These are phyloP conservation scores for Diddensiella caesifluorescens DNA, from an alignment of 805 yeast species.

Conservation along the genomic window DNA sequence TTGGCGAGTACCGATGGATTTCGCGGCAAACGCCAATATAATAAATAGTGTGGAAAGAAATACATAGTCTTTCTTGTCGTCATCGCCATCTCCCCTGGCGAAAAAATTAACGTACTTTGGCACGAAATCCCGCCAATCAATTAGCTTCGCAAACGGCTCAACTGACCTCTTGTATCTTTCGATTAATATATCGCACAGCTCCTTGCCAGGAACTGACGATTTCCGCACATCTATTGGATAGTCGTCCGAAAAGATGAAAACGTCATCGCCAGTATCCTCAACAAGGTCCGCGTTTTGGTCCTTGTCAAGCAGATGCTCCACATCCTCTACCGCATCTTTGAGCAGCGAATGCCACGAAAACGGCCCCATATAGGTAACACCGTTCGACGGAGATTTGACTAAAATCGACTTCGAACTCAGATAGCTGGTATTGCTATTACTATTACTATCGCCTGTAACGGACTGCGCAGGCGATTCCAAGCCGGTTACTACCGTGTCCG, in stretches of 20 bases:
- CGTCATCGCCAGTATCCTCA: background rate
- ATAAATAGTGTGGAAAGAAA: background rate
- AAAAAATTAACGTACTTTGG: background rate
- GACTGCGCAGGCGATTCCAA: background rate
- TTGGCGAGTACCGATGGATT: background rate
- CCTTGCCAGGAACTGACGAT: background rate
- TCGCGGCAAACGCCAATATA: background rate
- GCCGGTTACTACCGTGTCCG: background rate
- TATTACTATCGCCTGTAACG: background rate
- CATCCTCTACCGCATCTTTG: background rate
- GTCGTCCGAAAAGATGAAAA: background rate
- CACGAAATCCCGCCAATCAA: background rate
- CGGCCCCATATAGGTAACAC: background rate
- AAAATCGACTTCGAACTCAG: slow-evolving; percentile 1
- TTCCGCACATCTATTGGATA: no score
- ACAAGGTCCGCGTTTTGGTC: background rate
- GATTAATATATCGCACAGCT: slow-evolving; percentile 1
- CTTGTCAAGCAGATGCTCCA: background rate
- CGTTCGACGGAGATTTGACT: background rate
- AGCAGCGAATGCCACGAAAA: slow-evolving; percentile 1
- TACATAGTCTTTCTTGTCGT: background rate
- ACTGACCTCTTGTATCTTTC: background rate
- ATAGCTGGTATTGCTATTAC: background rate
- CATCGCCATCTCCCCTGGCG: background rate
- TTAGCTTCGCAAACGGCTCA: background rate